Evolutionary conservation across 495 filamentous ascomycete species (phyloP).

Genomic region (Amphirosellinia nigrospora): DNA sequence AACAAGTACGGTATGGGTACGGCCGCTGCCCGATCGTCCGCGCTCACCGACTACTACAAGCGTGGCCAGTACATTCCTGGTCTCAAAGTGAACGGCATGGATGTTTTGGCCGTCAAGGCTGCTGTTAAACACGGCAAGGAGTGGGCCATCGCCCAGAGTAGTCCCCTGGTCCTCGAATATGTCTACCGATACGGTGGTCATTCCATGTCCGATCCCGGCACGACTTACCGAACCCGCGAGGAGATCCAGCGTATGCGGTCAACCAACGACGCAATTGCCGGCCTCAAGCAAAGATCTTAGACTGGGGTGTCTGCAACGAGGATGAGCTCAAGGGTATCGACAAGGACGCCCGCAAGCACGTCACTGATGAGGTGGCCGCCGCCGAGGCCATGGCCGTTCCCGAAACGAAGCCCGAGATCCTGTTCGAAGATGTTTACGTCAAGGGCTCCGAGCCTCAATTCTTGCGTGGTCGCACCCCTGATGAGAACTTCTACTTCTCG

Average conservation of each 20-base stretch:
- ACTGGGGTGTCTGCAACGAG: slow-evolving; percentile 90
- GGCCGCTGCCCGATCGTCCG: slow-evolving; percentile 89
- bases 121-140: slow-evolving; percentile 91
- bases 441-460: slow-evolving; percentile 86
- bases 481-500: slow-evolving; percentile 89
- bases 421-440: slow-evolving; percentile 98
- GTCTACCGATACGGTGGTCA: slow-evolving; percentile 99
- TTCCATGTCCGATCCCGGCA: slow-evolving; percentile 99
- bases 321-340: slow-evolving; percentile 97
- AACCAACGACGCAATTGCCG: slow-evolving; percentile 97
- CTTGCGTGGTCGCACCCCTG: slow-evolving; percentile 85
- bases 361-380: slow-evolving; percentile 88
- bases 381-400: slow-evolving; percentile 87
- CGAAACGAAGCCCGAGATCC: slow-evolving; percentile 74
- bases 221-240: slow-evolving; percentile 98
- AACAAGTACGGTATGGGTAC: slow-evolving; percentile 99
- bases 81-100: slow-evolving; percentile 99
- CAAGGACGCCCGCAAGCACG: slow-evolving; percentile 81
- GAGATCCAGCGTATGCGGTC: slow-evolving; percentile 99
- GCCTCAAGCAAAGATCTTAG: slow-evolving; percentile 96
- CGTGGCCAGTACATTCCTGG: slow-evolving; percentile 99
- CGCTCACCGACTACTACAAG: slow-evolving; percentile 99
- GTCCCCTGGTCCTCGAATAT: slow-evolving; percentile 95
- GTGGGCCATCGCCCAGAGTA: slow-evolving; percentile 78
- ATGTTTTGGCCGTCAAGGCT: slow-evolving; percentile 96